Conservation (phyloP, 371 early-diverging fungal species). For the Rhizomucor miehei region DNA sequence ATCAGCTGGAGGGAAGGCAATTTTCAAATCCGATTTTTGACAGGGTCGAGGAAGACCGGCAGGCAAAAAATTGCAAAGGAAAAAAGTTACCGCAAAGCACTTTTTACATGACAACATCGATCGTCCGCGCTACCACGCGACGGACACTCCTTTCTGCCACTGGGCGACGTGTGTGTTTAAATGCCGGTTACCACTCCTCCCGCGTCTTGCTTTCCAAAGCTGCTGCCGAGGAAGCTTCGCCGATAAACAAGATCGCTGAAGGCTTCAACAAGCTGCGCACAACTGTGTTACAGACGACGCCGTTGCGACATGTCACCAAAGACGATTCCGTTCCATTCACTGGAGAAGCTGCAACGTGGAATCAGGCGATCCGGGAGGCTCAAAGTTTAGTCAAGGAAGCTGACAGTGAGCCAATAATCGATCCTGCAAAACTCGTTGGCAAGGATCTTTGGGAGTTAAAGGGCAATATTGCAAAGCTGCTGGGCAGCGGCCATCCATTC, state of each 20-base stretch:
- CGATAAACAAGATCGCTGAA: constrained; percentile 30
- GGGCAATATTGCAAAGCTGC: constrained; percentile 79
- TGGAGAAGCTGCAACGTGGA: constrained; percentile 43
- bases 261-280: constrained; percentile 23
- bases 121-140: neutral
- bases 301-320: constrained; percentile 14
- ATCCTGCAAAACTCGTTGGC: constrained; percentile 66
- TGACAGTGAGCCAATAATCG: constrained; percentile 40
- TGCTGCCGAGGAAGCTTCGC: constrained; percentile 19
- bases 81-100: neutral
- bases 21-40: no score
- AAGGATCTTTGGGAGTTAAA: constrained; percentile 81
- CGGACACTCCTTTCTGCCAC: neutral
- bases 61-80: no score
- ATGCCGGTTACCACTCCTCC: constrained; percentile 4
- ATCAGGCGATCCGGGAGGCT: constrained; percentile 54
- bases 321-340: constrained; percentile 27
- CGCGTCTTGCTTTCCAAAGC: constrained; percentile 1
- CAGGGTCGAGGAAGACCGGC: no score
- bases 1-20: no score
- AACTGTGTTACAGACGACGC: constrained; percentile 14
- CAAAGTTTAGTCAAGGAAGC: constrained; percentile 44
- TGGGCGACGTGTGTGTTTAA: neutral
- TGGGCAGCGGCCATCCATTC: constrained; percentile 85
- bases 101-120: neutral